phyloP scores from a whole-genome alignment of 2,329 filamentous ascomycete genomes.

The Aspergillus ruber region DNA sequence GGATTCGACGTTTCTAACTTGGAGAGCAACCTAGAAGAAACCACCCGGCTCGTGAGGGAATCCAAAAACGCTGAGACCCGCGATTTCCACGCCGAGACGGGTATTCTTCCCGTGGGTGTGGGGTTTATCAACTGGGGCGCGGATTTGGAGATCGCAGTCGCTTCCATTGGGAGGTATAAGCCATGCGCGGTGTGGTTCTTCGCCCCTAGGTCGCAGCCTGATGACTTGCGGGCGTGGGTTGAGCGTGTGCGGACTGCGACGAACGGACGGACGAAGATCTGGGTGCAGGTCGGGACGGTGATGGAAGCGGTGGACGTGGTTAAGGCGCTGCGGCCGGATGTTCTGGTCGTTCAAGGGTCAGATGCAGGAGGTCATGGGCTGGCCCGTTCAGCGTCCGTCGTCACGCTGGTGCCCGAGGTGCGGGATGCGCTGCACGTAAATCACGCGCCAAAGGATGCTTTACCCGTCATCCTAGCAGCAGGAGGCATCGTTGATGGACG shows the following conservation, averaged over 20 bases:
- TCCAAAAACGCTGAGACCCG: constrained; percentile 1
- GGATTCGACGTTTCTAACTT: constrained; percentile 43
- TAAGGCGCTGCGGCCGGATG: constrained; percentile 37
- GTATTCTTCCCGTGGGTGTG: constrained; percentile 33
- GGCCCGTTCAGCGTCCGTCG: constrained; percentile 39
- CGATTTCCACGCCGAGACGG: constrained; percentile 8
- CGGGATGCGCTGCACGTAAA: constrained; percentile 31
- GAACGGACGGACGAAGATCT: constrained; percentile 40
- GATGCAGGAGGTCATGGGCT: constrained; percentile 52
- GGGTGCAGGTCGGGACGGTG: constrained; percentile 49
- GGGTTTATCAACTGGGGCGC: constrained; percentile 37
- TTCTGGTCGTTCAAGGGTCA: constrained; percentile 47
- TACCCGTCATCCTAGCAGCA: constrained; percentile 44
- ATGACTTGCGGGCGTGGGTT: constrained; percentile 20
- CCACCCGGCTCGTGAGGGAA: constrained; percentile 16
- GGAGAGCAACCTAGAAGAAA: constrained; percentile 23
- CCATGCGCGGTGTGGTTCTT: constrained; percentile 39
- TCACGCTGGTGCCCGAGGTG: constrained; percentile 48
- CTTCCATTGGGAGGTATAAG: constrained; percentile 23
- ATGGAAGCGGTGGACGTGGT: constrained; percentile 40
- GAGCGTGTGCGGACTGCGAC: constrained; percentile 38
- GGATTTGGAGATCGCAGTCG: constrained; percentile 21
- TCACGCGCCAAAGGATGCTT: constrained; percentile 15
- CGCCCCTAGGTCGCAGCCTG: constrained; percentile 21
- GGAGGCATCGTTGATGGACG: constrained; percentile 50